Base-by-base conservation (phyloP, 129 eudicot genomes). In the Lonicera japonica region DNA sequence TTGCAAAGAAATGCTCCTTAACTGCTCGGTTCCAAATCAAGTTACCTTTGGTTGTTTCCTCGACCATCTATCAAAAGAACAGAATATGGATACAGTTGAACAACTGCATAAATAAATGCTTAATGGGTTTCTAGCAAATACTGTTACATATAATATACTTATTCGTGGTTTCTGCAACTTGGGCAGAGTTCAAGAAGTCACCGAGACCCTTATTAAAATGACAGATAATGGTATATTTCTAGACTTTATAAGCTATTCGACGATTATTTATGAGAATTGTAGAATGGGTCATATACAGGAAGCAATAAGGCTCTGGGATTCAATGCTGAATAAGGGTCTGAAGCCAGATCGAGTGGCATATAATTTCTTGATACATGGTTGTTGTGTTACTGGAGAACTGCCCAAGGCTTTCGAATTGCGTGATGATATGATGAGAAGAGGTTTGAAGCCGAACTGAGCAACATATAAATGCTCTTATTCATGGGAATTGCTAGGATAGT, bases 1-100 rank as follows among this genome's bases (percentile, higher is more conserved):
- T 22, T 85, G 74, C 72, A 88, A 80, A 60, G 86, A 87, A 77
- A 92, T 92, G 99, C 62, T 82, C 11, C 61, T 47, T 54, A 75
- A 65, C 54, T 72, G 79, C 38, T 36, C 75, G 11, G 53, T 78
- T 43, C 95, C 95, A 11, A 92, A 92, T 70, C 89, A 82, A 52
- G 50, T 92, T 25, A 92, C 99, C 0, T 86, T 80, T 57, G 95
- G 99, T 8, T 87, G 96, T 66, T 80, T 92, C 58, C 84, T 92
- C 67, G 84, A 82, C 65, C 77, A 81, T 65, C 85, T 87, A 20
- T 82, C 95, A 0, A 65, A 68, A 39, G 75, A 69, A 75, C 88
- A 95, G 24, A 54, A 72, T 55, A 85, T 92, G 79, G 80, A 78
- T 56, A 82, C 77, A 70, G 99, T 96, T 64, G 40, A 66, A 22